Evolutionary conservation across 129 eudicot genomes (phyloP).

Genomic region (Glebionis coronaria): DNA sequence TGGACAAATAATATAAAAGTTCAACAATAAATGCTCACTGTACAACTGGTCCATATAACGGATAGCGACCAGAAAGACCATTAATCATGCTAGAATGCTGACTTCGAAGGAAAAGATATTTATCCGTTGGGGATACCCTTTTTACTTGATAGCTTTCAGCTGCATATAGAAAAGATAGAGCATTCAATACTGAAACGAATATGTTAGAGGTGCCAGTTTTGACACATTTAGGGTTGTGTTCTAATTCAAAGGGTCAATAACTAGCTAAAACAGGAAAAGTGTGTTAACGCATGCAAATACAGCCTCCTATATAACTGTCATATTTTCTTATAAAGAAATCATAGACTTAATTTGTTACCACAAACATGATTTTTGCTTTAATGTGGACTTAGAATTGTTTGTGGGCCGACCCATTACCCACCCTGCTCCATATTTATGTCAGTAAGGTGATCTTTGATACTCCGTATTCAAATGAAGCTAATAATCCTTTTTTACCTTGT

Average conservation of each 20-base stretch:
- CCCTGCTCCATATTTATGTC: background rate
- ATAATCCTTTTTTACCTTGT: slow-evolving; percentile 35
- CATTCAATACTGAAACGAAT: background rate
- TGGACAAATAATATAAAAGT: slow-evolving; percentile 6
- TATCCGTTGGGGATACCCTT: slow-evolving; percentile 65
- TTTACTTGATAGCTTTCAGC: slow-evolving; percentile 53
- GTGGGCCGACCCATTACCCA: background rate
- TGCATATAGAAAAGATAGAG: slow-evolving; percentile 16
- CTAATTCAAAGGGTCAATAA: background rate
- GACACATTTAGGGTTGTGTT: background rate
- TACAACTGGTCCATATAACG: slow-evolving; percentile 76
- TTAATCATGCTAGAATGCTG: slow-evolving; percentile 94
- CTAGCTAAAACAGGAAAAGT: background rate
- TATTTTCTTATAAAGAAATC: too few relatives aligned
- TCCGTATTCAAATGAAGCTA: background rate
- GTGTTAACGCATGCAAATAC: too few relatives aligned
- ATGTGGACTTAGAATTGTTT: background rate
- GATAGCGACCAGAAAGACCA: slow-evolving; percentile 82
- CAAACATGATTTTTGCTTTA: too few relatives aligned
- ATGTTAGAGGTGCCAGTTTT: background rate
- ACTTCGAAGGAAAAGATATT: slow-evolving; percentile 55
- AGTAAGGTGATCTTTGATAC: background rate
- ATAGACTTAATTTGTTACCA: too few relatives aligned
- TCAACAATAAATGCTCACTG: slow-evolving; percentile 41
- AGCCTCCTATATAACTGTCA: too few relatives aligned